Conservation (phyloP, 2,329 filamentous ascomycete species). For the Diplodia mutila region DNA sequence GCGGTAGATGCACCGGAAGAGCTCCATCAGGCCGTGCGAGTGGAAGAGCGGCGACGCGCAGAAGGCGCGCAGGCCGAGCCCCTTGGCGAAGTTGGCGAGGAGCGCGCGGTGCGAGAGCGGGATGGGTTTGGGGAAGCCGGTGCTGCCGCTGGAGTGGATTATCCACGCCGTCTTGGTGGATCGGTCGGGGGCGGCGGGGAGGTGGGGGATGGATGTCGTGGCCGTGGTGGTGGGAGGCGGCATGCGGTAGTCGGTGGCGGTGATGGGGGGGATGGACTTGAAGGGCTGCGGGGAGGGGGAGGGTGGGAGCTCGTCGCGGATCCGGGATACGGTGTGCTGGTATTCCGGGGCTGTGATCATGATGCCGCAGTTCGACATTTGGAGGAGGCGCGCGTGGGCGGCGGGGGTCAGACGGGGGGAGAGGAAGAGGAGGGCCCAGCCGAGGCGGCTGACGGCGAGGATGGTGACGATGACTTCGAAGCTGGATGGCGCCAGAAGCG, state of each 20-base stretch:
- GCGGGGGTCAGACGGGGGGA: conserved; percentile 58
- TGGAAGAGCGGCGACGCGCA: conserved; percentile 7
- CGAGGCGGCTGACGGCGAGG: conserved; percentile 59
- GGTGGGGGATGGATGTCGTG: conserved; percentile 25
- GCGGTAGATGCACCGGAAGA: conserved; percentile 4
- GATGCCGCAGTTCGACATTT: conserved; percentile 30
- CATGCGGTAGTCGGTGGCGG: conserved; percentile 27
- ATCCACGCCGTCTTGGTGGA: conserved; percentile 42
- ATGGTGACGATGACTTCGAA: conserved; percentile 60
- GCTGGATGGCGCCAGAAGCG: conserved; percentile 57
- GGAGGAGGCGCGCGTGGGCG: conserved; percentile 54
- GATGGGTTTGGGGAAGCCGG: conserved; percentile 66
- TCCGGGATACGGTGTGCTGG: neutral
- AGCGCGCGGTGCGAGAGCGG: conserved; percentile 59
- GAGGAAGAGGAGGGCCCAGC: conserved; percentile 58
- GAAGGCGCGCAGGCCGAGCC: conserved; percentile 1
- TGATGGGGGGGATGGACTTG: conserved; percentile 36
- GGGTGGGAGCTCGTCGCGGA: conserved; percentile 4
- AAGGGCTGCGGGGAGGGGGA: conserved; percentile 28
- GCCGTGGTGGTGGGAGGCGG: too few species aligned
- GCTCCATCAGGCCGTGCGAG: conserved; percentile 12
- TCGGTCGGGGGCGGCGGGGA: conserved; percentile 28
- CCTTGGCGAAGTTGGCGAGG: conserved; percentile 37
- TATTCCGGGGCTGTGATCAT: conserved; percentile 28
- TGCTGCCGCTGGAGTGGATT: conserved; percentile 59